Base-by-base conservation (phyloP, 1,139 yeast genomes). In the Yamadazyma blattariae region DNA sequence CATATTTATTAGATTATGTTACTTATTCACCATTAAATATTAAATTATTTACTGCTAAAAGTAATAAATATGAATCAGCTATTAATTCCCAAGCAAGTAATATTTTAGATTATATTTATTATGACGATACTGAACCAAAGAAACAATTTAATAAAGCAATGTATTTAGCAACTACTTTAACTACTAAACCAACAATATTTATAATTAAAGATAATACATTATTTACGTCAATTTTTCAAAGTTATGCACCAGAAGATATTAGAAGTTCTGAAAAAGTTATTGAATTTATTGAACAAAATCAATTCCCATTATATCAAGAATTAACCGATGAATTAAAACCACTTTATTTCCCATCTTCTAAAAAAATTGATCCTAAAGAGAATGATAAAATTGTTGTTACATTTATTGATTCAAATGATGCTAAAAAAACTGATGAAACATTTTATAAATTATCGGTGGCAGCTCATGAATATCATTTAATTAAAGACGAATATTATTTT, bases 171-270 rank as follows among this genome's bases (percentile, higher is more conserved):
- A 72, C 77, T 15, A 66, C 82, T 1, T 53, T 78, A 27, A 69
- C 88, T 0, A 64, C 81, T 7, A 64, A 65, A 33, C 94, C 92
- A 2, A 77, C 85, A 12, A 48, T 83, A 16, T 57, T 78, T 25
- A 62, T 81, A 16, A 72, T 81, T 50, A 79, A 76, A 46, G 82
- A 82, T 36, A 71, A 75, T 37, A 62, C 78, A 5, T 52, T 77
- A 37, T 54, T 72, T 31, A 71, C 84, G 0, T 60, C 64, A 7
- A 69, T 80, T 4, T 80, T 58, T 46, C 84, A 77, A 47, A 77
- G 75, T 39, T 77, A 76, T 56, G 79, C 81, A 0, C 75, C 86
- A 2, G 77, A 77, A 37, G 86, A 82, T 47, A 67, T 76, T 43
- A 67, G 90, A 45, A 68, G 74, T 42, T 56, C 57, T 21, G 63